Evolutionary conservation across 164 flowering plant genomes (phyloP), one percentile per base, ranked within the genome.

Genomic region (Sedum album): DNA sequence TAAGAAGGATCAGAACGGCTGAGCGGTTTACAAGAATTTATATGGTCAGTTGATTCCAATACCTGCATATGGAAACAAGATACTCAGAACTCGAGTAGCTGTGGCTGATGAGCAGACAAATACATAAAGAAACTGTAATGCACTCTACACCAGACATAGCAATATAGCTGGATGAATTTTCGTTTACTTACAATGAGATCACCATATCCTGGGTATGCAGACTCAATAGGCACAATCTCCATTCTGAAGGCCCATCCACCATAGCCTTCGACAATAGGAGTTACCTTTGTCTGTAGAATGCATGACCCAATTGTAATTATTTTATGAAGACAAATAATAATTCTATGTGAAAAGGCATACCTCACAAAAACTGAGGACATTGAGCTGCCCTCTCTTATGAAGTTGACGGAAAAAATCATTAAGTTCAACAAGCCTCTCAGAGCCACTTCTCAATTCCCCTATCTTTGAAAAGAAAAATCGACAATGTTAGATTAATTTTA

Each of bases 291-390:
- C 99, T 94, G 88, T 69, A 65, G 65, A 76, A 67, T 33, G 41
- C 31, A 26, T 33, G 35, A 73, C 31, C 42, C 63, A 25, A 49
- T 31, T 23, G 31, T 60, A 41, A 36, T 35, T 53, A 35, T 17
- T 9, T 11, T 14, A 1, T 4, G 15, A 39, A 69, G 36, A 67
- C 31, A 42, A 30, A 15, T 42, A n/a, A 17, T 60, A 17, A 36
- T 23, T 60, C 14, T 33, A 31, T 20, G 17, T n/a, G 30, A 42
- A 33, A 30, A 51, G 14, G 38, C 62, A 63, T 83, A 91, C 97
- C 99, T 92, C 99, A 81, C 97, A 82, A 66, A 95, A 95, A 77
- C 99, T 95, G 42, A 95, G 97, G 74, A 95, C 97, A n/a, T 89
- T 86, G 65, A 95, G 87, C 71, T 67, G 18, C 62, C 88, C 83